These are phyloP conservation scores for Tolypocladium guangdongense DNA, from an alignment of 2,329 filamentous ascomycete genomes.

Conservation along the genomic window DNA sequence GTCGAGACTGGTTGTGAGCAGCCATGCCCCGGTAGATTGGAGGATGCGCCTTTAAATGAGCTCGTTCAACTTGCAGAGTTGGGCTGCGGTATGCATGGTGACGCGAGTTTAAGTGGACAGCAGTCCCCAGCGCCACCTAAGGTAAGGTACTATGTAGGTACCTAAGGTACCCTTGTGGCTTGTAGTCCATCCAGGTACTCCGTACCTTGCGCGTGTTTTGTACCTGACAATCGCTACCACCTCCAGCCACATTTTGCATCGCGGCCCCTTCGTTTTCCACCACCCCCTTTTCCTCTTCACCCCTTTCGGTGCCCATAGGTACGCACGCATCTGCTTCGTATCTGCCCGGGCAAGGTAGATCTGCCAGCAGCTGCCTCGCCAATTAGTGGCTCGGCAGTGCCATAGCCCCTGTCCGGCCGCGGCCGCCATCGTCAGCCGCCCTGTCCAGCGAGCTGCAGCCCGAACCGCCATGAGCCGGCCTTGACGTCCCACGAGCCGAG, in stretches of 20 bases:
- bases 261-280: neutral
- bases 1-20: no score
- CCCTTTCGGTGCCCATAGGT: neutral
- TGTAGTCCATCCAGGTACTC: neutral
- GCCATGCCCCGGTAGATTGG: no score
- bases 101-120: no score
- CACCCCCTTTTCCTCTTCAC: neutral
- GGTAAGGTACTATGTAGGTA: no score
- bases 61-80: no score
- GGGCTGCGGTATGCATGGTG: no score
- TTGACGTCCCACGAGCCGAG: neutral
- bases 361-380: neutral
- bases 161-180: neutral
- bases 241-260: neutral
- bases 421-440: neutral
- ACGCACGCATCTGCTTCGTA: neutral
- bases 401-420: neutral
- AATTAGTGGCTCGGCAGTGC: neutral
- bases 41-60: no score
- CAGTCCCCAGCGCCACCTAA: no score
- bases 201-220: no score
- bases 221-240: neutral
- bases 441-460: neutral
- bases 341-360: neutral
- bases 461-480: neutral